phyloP scores from a whole-genome alignment of 257 asterid genomes.

The Cruciata laevipes region DNA sequence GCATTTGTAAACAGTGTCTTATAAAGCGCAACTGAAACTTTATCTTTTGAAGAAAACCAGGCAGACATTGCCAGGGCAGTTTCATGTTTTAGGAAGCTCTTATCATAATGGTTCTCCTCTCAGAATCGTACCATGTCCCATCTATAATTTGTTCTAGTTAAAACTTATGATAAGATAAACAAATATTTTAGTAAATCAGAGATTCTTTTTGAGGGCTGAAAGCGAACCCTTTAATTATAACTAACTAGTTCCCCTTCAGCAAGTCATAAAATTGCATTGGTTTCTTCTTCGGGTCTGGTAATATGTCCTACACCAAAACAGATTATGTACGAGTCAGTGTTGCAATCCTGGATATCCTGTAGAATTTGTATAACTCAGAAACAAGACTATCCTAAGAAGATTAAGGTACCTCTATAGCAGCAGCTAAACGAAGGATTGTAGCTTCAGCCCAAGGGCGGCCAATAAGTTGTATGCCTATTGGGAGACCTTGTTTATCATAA shows the following conservation, averaged over 20 bases:
- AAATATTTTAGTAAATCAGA: neutral
- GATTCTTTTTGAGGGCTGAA: neutral
- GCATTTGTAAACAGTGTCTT: neutral
- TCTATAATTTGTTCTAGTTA: neutral
- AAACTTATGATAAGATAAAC: neutral
- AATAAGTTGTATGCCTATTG: conserved; percentile 82
- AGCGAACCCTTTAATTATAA: neutral
- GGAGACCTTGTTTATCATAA: conserved; percentile 91
- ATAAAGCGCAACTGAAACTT: too few relatives aligned
- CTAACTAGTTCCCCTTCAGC: conserved; percentile 34
- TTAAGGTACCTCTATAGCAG: conserved; percentile 65
- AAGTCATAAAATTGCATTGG: conserved; percentile 71
- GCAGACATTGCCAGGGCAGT: too few relatives aligned
- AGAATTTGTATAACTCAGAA: neutral
- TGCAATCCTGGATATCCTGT: too few relatives aligned
- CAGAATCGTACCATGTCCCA: neutral
- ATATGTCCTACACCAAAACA: conserved; percentile 42
- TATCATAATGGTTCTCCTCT: neutral
- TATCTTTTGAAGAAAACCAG: neutral
- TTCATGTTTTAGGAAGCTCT: neutral
- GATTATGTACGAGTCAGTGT: neutral
- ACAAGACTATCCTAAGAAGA: neutral
- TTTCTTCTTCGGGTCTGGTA: conserved; percentile 58
- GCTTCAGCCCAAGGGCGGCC: conserved; percentile 99
- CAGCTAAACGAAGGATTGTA: conserved; percentile 75